Evolutionary conservation across 2,329 filamentous ascomycete genomes (phyloP).

Genomic region (Aplosporella prunicola): DNA sequence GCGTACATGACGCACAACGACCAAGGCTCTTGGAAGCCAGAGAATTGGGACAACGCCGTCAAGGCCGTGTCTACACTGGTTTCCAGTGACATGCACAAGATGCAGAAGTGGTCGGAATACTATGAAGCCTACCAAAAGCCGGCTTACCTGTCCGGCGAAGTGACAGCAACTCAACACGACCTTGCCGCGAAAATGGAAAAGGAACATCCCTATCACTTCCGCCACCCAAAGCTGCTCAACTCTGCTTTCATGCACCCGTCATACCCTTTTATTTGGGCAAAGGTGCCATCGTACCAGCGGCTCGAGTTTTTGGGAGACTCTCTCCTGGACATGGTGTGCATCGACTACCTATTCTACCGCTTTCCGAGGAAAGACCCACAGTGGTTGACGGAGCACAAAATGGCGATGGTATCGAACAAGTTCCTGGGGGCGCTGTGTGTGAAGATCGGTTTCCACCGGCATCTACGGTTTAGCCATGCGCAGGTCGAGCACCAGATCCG

Average conservation of each 20-base stretch:
- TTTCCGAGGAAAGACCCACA: conserved; percentile 79
- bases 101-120: conserved; percentile 65
- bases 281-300: conserved; percentile 80
- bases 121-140: conserved; percentile 58
- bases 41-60: conserved; percentile 51
- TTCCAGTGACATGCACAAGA: conserved; percentile 57
- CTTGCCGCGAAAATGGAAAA: conserved; percentile 55
- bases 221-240: conserved; percentile 62
- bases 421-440: conserved; percentile 80
- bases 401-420: conserved; percentile 97
- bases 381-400: conserved; percentile 97
- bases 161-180: conserved; percentile 59
- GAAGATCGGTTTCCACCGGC: conserved; percentile 64
- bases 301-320: conserved; percentile 89
- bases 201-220: conserved; percentile 58
- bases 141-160: conserved; percentile 54
- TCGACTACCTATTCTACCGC: conserved; percentile 69
- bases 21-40: conserved; percentile 30
- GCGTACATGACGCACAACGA: conserved; percentile 52
- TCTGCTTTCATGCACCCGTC: conserved; percentile 87
- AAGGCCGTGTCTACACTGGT: conserved; percentile 62
- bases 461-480: conserved; percentile 49
- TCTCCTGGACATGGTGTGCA: conserved; percentile 73
- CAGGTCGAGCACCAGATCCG: conserved; percentile 43
- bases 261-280: conserved; percentile 62